A percentile compares a stretch with the other conserved stretches of the same genome.
phyloP scores from a whole-genome alignment of 331 rosid species.

The Quercus lobata region DNA sequence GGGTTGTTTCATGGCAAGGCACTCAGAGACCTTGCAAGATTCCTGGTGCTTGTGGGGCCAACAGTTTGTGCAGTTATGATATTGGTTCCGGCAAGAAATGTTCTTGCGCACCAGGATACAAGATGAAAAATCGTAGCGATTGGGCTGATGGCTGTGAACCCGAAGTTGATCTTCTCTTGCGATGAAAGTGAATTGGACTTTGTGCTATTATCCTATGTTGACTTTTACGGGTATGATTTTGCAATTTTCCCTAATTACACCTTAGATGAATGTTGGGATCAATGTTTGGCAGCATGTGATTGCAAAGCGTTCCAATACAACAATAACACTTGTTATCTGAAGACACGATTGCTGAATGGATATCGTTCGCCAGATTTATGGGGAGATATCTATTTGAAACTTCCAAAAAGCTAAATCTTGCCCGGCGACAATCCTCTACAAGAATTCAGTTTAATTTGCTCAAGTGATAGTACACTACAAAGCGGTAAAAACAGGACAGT shows the following conservation, averaged over 20 bases:
- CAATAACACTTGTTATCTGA: neutral
- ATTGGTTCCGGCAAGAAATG: too few species aligned
- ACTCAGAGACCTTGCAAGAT: accelerated
- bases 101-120: too few species aligned
- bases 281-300: slow-evolving; percentile 6
- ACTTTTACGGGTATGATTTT: slow-evolving; percentile 24
- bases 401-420: neutral
- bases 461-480: neutral
- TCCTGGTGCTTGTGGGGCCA: too few species aligned
- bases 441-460: slow-evolving; percentile 1
- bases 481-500: neutral
- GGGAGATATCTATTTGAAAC: slow-evolving; percentile 9
- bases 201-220: neutral
- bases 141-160: slow-evolving; percentile 7
- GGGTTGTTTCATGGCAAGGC: too few species aligned
- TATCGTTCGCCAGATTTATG: neutral
- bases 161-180: neutral
- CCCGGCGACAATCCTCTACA: neutral
- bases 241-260: neutral
- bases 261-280: neutral
- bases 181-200: too few species aligned
- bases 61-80: too few species aligned
- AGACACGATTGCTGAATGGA: slow-evolving; percentile 21
- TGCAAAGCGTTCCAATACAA: slow-evolving; percentile 32
- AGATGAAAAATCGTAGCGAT: too few species aligned